These are phyloP conservation scores for Gaeumannomyces tritici DNA, from an alignment of 2,329 filamentous ascomycete species.

Conservation along the genomic window DNA sequence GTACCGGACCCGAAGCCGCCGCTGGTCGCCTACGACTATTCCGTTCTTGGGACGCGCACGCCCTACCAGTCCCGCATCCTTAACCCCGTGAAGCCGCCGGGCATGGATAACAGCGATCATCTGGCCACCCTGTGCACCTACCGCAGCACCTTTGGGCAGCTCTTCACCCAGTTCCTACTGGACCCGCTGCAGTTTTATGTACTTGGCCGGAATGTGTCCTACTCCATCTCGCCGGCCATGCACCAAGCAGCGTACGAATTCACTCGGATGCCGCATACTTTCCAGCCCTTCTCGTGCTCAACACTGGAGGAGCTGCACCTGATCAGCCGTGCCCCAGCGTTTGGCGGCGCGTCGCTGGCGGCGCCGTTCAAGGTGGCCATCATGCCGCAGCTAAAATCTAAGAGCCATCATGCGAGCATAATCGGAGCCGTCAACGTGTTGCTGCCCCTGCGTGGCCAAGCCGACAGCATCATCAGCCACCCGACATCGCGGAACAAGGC, in stretches of 20 bases:
- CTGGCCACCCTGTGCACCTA: constrained; percentile 42
- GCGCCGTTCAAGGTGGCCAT: constrained; percentile 64
- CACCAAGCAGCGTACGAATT: constrained; percentile 58
- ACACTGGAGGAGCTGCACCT: constrained; percentile 51
- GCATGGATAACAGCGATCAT: constrained; percentile 29
- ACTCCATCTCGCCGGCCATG: constrained; percentile 65
- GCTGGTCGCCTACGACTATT: constrained; percentile 36
- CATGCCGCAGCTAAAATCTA: constrained; percentile 51
- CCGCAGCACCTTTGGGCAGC: constrained; percentile 43
- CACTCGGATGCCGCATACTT: constrained; percentile 59
- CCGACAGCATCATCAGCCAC: constrained; percentile 40
- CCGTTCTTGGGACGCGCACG: constrained; percentile 30
- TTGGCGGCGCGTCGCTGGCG: constrained; percentile 59
- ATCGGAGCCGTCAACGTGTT: constrained; percentile 67
- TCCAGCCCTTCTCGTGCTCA: constrained; percentile 48
- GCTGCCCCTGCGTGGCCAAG: constrained; percentile 50
- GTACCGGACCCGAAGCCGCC: constrained; percentile 38
- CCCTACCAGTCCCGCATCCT: constrained; percentile 37
- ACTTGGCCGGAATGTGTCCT: constrained; percentile 57
- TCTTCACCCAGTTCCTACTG: constrained; percentile 52
- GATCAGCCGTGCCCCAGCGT: constrained; percentile 48
- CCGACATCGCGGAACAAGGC: constrained; percentile 49
- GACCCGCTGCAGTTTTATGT: constrained; percentile 61
- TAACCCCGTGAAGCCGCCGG: constrained; percentile 39
- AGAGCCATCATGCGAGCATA: constrained; percentile 58